Conservation (phyloP, 331 rosid species). For the Telfairia occidentalis region DNA sequence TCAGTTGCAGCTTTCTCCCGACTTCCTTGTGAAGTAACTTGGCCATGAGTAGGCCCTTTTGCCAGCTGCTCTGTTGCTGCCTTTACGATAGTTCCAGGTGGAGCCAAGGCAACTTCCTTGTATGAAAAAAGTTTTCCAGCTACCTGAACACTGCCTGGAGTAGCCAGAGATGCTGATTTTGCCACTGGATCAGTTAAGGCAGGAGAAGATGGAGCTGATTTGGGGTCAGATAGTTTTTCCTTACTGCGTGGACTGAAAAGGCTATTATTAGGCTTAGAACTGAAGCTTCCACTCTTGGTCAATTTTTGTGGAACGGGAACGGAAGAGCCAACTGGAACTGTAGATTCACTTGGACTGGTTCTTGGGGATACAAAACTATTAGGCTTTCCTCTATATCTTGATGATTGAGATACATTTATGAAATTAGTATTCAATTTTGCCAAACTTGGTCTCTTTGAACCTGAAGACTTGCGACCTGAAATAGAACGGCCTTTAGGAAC, state of each 20-base stretch:
- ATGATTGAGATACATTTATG: slow-evolving; percentile 51
- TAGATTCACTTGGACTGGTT: slow-evolving; percentile 44
- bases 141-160: slow-evolving; percentile 49
- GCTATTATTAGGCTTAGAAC: slow-evolving; percentile 50
- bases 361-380: slow-evolving; percentile 45
- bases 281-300: slow-evolving; percentile 70
- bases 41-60: slow-evolving; percentile 31
- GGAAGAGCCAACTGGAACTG: slow-evolving; percentile 36
- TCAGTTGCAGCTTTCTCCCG: slow-evolving; percentile 25
- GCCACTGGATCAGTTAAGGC: slow-evolving; percentile 41
- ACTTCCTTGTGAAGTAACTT: slow-evolving; percentile 30
- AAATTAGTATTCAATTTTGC: slow-evolving; percentile 77
- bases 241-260: slow-evolving; percentile 27
- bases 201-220: slow-evolving; percentile 63
- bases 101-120: slow-evolving; percentile 98
- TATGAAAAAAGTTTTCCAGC: slow-evolving; percentile 79
- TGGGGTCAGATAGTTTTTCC: slow-evolving; percentile 46
- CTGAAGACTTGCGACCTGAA: slow-evolving; percentile 55
- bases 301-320: slow-evolving; percentile 42
- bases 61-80: slow-evolving; percentile 67
- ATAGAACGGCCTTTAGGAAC: slow-evolving; percentile 79
- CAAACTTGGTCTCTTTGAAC: slow-evolving; percentile 80
- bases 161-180: slow-evolving; percentile 37
- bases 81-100: slow-evolving; percentile 94
- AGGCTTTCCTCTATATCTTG: slow-evolving; percentile 59